Evolutionary conservation across 1,139 yeast species (phyloP).

Genomic region (Yamadazyma atmosphaerica): DNA sequence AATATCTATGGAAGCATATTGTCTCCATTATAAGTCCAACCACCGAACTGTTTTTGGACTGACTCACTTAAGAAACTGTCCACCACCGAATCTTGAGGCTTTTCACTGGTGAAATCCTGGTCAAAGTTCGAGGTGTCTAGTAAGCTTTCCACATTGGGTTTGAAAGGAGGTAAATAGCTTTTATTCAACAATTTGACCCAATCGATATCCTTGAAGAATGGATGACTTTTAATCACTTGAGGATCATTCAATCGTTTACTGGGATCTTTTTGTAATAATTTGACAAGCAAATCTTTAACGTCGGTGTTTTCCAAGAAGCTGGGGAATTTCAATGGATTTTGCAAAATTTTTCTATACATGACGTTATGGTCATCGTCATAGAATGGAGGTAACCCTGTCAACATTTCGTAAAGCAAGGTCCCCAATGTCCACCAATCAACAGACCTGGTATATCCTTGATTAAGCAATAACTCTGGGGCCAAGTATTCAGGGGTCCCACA

Average conservation of each 20-base stretch:
- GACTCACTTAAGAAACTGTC: slow-evolving; percentile 87
- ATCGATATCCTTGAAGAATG: slow-evolving; percentile 87
- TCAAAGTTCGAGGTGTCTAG: slow-evolving; percentile 93
- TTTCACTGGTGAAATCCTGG: slow-evolving; percentile 87
- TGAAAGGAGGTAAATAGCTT: slow-evolving; percentile 93
- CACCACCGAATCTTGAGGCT: slow-evolving; percentile 94
- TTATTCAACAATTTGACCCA: slow-evolving; percentile 85
- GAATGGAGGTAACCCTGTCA: slow-evolving; percentile 95
- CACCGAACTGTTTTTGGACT: slow-evolving; percentile 96
- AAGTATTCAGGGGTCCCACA: slow-evolving; percentile 97
- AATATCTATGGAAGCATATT: slow-evolving; percentile 14
- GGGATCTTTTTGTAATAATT: slow-evolving; percentile 85
- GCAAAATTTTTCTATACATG: slow-evolving; percentile 91
- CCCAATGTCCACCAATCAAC: slow-evolving; percentile 99
- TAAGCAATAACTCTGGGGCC: slow-evolving; percentile 90
- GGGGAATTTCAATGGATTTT: slow-evolving; percentile 88
- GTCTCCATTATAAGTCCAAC: slow-evolving; percentile 94
- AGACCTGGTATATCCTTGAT: slow-evolving; percentile 90
- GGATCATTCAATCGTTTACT: slow-evolving; percentile 79
- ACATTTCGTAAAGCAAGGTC: slow-evolving; percentile 89
- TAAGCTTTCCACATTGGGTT: slow-evolving; percentile 85
- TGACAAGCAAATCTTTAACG: slow-evolving; percentile 78
- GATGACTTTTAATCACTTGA: slow-evolving; percentile 77
- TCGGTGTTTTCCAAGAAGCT: slow-evolving; percentile 78
- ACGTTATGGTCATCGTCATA: slow-evolving; percentile 92